phyloP scores from a whole-genome alignment of 129 eudicot species.

The Artemisia tridentata region DNA sequence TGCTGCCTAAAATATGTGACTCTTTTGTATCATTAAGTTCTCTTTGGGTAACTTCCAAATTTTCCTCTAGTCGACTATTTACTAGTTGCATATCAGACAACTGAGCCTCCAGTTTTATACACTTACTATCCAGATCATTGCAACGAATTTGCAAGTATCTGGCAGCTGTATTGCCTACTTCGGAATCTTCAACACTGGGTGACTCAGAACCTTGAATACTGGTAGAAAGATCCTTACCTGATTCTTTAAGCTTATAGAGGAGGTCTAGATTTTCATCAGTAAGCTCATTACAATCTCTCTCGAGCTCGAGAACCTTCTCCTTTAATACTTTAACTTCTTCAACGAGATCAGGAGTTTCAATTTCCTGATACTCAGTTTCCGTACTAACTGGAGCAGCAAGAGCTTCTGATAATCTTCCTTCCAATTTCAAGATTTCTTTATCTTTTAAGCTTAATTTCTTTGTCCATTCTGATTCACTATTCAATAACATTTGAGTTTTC shows the following conservation, averaged over 20 bases:
- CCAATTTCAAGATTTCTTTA: conserved; percentile 41
- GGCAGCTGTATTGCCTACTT: conserved; percentile 16
- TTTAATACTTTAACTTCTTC: conserved; percentile 37
- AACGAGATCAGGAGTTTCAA: conserved; percentile 31
- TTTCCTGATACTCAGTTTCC: conserved; percentile 29
- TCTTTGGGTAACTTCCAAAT: conserved; percentile 36
- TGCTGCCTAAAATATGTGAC: conserved; percentile 33
- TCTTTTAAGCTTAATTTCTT: conserved; percentile 38
- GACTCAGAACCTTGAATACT: conserved; percentile 27
- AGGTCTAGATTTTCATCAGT: conserved; percentile 69
- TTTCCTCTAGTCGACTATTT: conserved; percentile 40
- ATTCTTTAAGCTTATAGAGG: conserved; percentile 45
- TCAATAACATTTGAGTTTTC: conserved; percentile 33
- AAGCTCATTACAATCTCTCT: conserved; percentile 59
- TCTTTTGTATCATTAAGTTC: conserved; percentile 35
- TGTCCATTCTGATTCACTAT: conserved; percentile 46
- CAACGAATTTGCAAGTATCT: conserved; percentile 31
- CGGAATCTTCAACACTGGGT: conserved; percentile 11
- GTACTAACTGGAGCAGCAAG: conserved; percentile 19
- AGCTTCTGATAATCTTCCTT: conserved; percentile 46
- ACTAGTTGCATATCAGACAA: conserved; percentile 39
- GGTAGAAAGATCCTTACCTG: conserved; percentile 28
- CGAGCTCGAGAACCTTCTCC: conserved; percentile 55
- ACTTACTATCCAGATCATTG: conserved; percentile 39
- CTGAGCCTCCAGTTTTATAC: conserved; percentile 32